Base-by-base conservation (phyloP, 2,329 filamentous ascomycete species). In the Hypoxylon sp. region DNA sequence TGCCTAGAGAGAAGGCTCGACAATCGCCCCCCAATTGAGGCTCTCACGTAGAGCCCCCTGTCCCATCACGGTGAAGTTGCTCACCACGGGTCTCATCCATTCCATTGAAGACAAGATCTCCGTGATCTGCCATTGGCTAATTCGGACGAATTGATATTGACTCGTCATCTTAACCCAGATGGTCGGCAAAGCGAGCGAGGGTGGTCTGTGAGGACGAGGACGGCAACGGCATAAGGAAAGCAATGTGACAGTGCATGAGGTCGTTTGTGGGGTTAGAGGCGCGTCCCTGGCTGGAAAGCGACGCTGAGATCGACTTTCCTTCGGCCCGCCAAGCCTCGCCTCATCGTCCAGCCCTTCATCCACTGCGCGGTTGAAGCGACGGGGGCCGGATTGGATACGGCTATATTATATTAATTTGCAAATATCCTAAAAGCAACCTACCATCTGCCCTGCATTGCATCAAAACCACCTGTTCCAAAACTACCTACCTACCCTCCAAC, bases 391-490 rank as follows among this genome's bases (percentile, higher is more conserved):
- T 65, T 59, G 59, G 69, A 58, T 60, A 62, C 65, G 64, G 61
- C 64, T 67, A 68, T 68, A 65, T 68, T 68, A 66, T 67, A 69
- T 67, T 68, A 69, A 67, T 61, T 67, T 68, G 36, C 61, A 62
- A 70, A 73, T 73, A 73, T 74, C 70, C 72, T 73, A 73, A 74
- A 73, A 71, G 71, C 70, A 69, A 73, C 70, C 63, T 69, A 62
- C 69, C 70, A 73, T 70, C 66, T 62, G 26, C 65, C 68, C 62
- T 68, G 70, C 71, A 67, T 71, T 71, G 70, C 71, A 71, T 69
- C 9, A 3, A 11, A 32, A 36, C 52, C 68, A 56, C 45, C 40
- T 48, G 56, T 48, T 65, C 59, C 58, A 62, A 46, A 53, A 38
- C n/a, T n/a, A n/a, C 24, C 24, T 26, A 3, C 24, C 46, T 33